Conservation (phyloP, 768 basidiomycete genomes). For the Ramaria sp. region DNA sequence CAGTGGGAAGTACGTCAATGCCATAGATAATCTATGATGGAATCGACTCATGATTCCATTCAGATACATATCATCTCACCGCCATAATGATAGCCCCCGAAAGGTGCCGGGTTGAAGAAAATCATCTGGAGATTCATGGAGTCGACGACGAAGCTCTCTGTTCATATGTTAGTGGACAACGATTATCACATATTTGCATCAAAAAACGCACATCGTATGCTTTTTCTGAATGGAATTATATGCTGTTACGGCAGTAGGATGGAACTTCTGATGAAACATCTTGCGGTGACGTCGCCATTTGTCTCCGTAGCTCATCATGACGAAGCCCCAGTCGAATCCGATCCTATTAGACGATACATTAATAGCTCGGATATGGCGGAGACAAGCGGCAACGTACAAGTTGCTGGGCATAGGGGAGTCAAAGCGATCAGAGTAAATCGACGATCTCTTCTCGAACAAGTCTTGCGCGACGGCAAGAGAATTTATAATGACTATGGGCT, state of each 20-base stretch:
- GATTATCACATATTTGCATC: neutral
- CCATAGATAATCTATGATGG: conserved; percentile 32
- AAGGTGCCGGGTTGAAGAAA: conserved; percentile 15
- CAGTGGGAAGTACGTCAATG: conserved; percentile 28
- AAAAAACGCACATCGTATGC: conserved; percentile 25
- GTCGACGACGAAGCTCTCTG: conserved; percentile 29
- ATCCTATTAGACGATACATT: conserved; percentile 19
- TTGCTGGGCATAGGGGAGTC: conserved; percentile 13
- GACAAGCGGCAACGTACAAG: conserved; percentile 1
- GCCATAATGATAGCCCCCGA: conserved; percentile 1
- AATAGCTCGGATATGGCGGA: neutral
- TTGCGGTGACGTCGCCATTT: conserved; percentile 29
- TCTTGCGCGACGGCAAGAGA: conserved; percentile 17
- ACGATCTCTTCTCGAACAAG: conserved; percentile 20
- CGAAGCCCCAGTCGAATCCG: conserved; percentile 41
- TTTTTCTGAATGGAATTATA: conserved; percentile 37
- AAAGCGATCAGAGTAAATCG: conserved; percentile 22
- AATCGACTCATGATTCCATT: neutral
- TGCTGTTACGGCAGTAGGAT: conserved; percentile 28
- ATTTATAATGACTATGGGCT: conserved; percentile 17
- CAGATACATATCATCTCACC: neutral
- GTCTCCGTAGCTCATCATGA: conserved; percentile 42
- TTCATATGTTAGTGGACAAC: neutral
- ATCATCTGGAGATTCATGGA: conserved; percentile 32
- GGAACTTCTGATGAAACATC: conserved; percentile 20